Base-by-base conservation (phyloP, 1,284 basidiomycete genomes). In the Thecaphora thlaspeos region DNA sequence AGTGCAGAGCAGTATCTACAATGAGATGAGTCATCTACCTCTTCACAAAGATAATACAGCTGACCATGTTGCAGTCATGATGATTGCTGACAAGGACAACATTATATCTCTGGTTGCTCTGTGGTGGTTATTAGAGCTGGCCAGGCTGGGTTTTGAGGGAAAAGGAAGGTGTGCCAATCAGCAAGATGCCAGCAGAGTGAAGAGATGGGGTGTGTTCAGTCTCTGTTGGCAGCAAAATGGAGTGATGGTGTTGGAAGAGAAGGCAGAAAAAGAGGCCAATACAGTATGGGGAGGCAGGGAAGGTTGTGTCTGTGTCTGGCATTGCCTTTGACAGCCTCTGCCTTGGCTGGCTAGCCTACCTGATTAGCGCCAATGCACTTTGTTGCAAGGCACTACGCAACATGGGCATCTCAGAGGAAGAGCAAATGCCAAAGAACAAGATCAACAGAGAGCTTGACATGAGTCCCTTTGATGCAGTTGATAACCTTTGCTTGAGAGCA, bases 1-100 rank as follows among this genome's bases (percentile, higher is more conserved):
- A 11, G 83, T 84, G 36, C 81, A 68, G 50, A 71, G 61, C 80
- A 22, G 82, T 87, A 60, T 96, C 22, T 91, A 95, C 60, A 91
- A 93, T 65, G 91, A 93, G 83, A 88, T 88, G 65, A 57, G 84
- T 69, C 60, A 30, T 28, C 1, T 7, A 43, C 17, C 8, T 4
- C 24, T 21, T 15, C 24, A 24, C 22, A 43, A 28, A 8, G 5
- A 18, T 12, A 17, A 47, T 42, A 17, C 28, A 19, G 9, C 15
- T 47, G 21, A 3, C 15, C 10, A 4, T 17, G 21, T 17, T n/a
- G n/a, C n/a, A n/a, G n/a, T n/a, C n/a, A n/a, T n/a, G n/a, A n/a
- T n/a, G n/a, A n/a, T n/a, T n/a, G n/a, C n/a, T n/a, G n/a, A n/a
- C n/a, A n/a, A n/a, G n/a, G n/a, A n/a, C n/a, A n/a, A n/a, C n/a